Evolutionary conservation across 1,139 yeast genomes (phyloP).

Genomic region (Nadsonia commutata): DNA sequence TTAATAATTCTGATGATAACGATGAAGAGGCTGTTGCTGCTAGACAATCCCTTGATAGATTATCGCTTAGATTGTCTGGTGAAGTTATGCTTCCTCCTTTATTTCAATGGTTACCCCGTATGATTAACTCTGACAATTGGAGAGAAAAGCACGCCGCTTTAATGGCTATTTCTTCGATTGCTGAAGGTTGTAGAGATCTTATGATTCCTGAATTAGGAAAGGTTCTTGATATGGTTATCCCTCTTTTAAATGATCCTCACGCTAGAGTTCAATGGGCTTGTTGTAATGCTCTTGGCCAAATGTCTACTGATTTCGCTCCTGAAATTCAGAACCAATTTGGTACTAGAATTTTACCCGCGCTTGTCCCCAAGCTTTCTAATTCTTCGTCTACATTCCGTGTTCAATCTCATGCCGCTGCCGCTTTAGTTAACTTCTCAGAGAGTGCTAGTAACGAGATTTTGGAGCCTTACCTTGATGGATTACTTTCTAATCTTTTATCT

Average conservation of each 20-base stretch:
- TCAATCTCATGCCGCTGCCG: constrained; percentile 98
- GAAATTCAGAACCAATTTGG: constrained; percentile 72
- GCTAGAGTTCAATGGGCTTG: constrained; percentile 95
- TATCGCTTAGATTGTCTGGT: constrained; percentile 72
- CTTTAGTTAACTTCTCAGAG: constrained; percentile 87
- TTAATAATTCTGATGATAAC: constrained; percentile 67
- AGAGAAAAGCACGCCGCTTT: constrained; percentile 93
- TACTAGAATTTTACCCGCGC: constrained; percentile 52
- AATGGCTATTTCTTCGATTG: constrained; percentile 93
- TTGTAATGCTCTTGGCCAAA: constrained; percentile 92
- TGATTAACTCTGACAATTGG: constrained; percentile 70
- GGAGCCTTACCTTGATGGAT: constrained; percentile 78
- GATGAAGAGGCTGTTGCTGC: constrained; percentile 87
- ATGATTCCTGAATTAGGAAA: constrained; percentile 69
- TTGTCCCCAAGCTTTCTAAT: constrained; percentile 37
- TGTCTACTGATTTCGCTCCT: constrained; percentile 95
- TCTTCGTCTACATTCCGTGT: constrained; percentile 76
- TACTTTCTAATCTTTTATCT: constrained; percentile 58
- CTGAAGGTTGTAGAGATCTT: constrained; percentile 92
- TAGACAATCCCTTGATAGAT: constrained; percentile 83
- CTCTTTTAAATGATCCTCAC: constrained; percentile 67
- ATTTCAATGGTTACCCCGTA: constrained; percentile 71
- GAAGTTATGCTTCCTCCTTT: constrained; percentile 71
- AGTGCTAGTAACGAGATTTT: constrained; percentile 75
- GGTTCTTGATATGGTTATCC: constrained; percentile 70